Base-by-base conservation (phyloP, 495 filamentous ascomycete genomes). In the Aspergillus bertholletiae region DNA sequence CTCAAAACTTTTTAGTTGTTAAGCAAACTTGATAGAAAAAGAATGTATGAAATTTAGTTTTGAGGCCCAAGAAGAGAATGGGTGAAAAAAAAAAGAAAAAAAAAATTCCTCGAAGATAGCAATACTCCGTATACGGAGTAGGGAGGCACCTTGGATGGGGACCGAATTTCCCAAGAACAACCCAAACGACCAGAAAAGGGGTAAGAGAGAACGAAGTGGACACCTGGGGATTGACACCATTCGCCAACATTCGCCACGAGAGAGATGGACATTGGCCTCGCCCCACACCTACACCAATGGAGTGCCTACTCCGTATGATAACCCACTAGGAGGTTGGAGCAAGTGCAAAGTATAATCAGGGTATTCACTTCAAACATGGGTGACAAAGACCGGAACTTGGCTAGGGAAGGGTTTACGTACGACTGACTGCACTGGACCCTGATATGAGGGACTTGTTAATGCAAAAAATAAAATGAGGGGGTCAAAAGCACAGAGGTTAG, bases 171-270 rank as follows among this genome's bases (percentile, higher is more conserved):
- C 28, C 12, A 47, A 54, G 35, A 51, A 41, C 22, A 39, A 46
- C 22, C 11, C 49, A 32, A 49, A 45, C 13, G 7, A 54, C 54
- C 27, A 46, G 55, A 59, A 64, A 60, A 61, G 61, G 61, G 61
- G 61, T 35, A 51, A 55, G 5, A 21, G 13, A 51, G 27, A 44
- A 21, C 52, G 5, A 18, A 49, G 58, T 64, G 61, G 61, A 26
- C 34, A 54, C 57, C 51, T 60, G 52, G 61, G 47, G 49, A 60
- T 60, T 60, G 55, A 56, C 61, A 51, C 53, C 54, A 60, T 52
- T 35, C 53, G 56, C 61, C 56, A 55, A 49, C 28, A 26, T 18
- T 62, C 49, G 59, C 59, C 59, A 65, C 62, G 58, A 61, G 59
- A 61, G 58, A 46, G 47, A 58, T 59, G 54, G 49, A 46, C 53